These are phyloP conservation scores for Daldinia loculata DNA, from an alignment of 495 filamentous ascomycete genomes.

Conservation along the genomic window DNA sequence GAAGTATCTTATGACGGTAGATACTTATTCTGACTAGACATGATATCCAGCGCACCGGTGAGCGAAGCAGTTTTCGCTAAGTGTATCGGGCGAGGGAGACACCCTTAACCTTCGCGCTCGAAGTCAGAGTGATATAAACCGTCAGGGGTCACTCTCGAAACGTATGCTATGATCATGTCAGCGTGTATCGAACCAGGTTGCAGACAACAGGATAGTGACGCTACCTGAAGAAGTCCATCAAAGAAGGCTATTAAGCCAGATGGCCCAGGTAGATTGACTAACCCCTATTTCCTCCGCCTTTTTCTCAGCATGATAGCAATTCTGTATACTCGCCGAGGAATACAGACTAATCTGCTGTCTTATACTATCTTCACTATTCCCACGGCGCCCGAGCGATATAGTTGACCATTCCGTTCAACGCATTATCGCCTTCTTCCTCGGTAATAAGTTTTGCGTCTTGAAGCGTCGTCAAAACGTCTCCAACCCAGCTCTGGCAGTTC, in stretches of 20 bases:
- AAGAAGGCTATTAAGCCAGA: constrained; percentile 7
- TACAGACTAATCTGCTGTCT: constrained; percentile 10
- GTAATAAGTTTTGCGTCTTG: constrained; percentile 46
- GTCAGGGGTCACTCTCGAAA: constrained; percentile 1
- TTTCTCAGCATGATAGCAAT: constrained; percentile 2
- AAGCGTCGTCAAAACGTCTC: constrained; percentile 46
- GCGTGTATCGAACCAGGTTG: constrained; percentile 2
- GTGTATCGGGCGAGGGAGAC: background rate
- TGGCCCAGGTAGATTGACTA: constrained; percentile 14
- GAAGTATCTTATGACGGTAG: background rate
- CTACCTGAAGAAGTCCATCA: constrained; percentile 10
- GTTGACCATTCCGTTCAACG: constrained; percentile 46
- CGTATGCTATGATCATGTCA: constrained; percentile 27
- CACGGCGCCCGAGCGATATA: constrained; percentile 46
- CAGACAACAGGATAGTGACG: constrained; percentile 3
- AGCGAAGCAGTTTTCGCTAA: constrained; percentile 19
- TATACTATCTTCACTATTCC: constrained; percentile 32
- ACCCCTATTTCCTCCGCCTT: constrained; percentile 12
- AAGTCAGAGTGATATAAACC: background rate
- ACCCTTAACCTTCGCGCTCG: constrained; percentile 8
- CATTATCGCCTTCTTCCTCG: constrained; percentile 45
- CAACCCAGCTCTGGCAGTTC: constrained; percentile 46
- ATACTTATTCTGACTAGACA: constrained; percentile 5
- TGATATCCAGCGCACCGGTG: constrained; percentile 5
- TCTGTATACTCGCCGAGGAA: constrained; percentile 20